Conservation (phyloP, 2,329 filamentous ascomycete genomes). For the Camptophora hylomeconis region DNA sequence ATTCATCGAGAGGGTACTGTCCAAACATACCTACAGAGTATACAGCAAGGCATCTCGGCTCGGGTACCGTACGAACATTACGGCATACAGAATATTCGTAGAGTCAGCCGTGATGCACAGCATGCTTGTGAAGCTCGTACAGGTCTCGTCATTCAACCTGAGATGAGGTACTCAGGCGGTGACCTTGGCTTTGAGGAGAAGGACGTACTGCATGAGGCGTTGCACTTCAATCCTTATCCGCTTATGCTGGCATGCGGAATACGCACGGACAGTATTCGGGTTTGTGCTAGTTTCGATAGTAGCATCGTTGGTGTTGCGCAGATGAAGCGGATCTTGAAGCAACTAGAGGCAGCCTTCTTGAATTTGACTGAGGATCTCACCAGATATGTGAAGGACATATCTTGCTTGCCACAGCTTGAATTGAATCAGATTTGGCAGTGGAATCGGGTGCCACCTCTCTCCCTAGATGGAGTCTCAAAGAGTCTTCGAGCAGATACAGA, state of each 20-base stretch:
- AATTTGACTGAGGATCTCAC: slow-evolving; percentile 29
- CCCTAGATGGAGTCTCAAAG: slow-evolving; percentile 19
- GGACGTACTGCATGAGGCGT: slow-evolving; percentile 46
- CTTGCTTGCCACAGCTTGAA: slow-evolving; percentile 25
- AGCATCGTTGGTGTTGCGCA: slow-evolving; percentile 39
- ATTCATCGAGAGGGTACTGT: slow-evolving; percentile 26
- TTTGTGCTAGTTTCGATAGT: slow-evolving; percentile 54
- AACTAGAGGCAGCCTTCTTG: slow-evolving; percentile 39
- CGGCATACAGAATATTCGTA: slow-evolving; percentile 40
- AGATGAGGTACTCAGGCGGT: slow-evolving; percentile 23
- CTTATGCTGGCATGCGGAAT: slow-evolving; percentile 37
- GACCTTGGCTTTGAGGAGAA: slow-evolving; percentile 24
- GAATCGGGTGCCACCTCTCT: slow-evolving; percentile 26
- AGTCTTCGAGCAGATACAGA: slow-evolving; percentile 1
- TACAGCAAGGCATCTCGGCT: slow-evolving; percentile 43
- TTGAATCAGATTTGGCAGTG: slow-evolving; percentile 31
- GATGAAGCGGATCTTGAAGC: slow-evolving; percentile 40
- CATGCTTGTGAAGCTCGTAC: slow-evolving; percentile 36
- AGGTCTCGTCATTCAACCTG: slow-evolving; percentile 27
- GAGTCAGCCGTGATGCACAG: slow-evolving; percentile 35
- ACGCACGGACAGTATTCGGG: slow-evolving; percentile 36
- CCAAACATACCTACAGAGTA: slow-evolving; percentile 39
- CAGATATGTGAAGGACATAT: slow-evolving; percentile 21
- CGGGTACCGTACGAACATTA: slow-evolving; percentile 54
- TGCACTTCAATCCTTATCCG: slow-evolving; percentile 38